Conservation (phyloP, 495 filamentous ascomycete species). For the Parathielavia appendiculata region DNA sequence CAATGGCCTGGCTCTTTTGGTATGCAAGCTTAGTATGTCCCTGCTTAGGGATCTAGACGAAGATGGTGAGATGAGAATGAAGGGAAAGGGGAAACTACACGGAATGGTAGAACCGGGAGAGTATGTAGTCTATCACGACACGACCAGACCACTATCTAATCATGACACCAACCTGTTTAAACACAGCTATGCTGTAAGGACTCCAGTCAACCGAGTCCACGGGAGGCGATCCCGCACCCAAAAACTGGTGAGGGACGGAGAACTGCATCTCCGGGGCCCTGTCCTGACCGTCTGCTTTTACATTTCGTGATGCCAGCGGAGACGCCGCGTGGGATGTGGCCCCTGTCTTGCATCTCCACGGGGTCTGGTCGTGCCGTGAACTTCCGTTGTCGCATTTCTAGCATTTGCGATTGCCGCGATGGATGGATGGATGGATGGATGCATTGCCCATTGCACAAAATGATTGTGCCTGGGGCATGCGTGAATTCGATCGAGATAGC, state of each 20-base stretch:
- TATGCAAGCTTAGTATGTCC: no score
- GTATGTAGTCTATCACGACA: not conserved
- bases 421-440: not conserved
- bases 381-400: not conserved
- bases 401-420: not conserved
- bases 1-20: not conserved
- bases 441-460: not conserved
- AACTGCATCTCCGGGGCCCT: conserved; percentile 1
- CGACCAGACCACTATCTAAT: not conserved
- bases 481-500: not conserved
- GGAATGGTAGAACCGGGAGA: not conserved
- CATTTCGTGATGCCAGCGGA: conserved; percentile 6
- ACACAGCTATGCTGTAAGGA: not conserved
- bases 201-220: not conserved
- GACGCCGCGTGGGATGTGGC: conserved; percentile 11
- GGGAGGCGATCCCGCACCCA: not conserved
- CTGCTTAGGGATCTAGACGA: not conserved
- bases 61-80: not conserved
- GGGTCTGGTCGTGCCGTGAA: not conserved
- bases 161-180: not conserved
- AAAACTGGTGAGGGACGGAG: not conserved
- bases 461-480: no score
- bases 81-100: not conserved
- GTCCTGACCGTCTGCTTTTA: not conserved
- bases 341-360: conserved; percentile 15